A percentile compares a stretch with the other conserved stretches of the same genome.
These are phyloP conservation scores for Tolypocladium tropicale DNA, from an alignment of 2,329 filamentous ascomycete species.

Conservation along the genomic window DNA sequence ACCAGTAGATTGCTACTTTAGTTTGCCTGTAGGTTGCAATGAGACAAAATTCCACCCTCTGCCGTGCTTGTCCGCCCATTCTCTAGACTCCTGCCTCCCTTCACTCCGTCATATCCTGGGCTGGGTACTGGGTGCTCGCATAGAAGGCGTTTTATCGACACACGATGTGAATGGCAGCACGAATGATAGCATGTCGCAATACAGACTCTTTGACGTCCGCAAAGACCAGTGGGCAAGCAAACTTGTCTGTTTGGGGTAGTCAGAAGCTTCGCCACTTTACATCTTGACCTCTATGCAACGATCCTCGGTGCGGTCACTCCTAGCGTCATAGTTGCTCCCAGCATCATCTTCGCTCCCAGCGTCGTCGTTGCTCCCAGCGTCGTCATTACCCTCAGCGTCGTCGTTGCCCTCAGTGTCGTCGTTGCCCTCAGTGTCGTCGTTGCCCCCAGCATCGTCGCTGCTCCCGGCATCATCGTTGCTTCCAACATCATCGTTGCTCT, in stretches of 20 bases:
- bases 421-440: too few relatives aligned
- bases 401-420: too few relatives aligned
- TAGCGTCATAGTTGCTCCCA: conserved; percentile 1
- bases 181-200: background rate
- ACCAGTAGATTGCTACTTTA: conserved; percentile 6
- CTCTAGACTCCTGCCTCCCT: background rate
- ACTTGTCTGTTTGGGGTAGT: too few relatives aligned
- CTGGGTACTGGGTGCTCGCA: background rate
- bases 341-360: too few relatives aligned
- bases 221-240: too few relatives aligned
- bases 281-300: conserved; percentile 1
- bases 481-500: conserved; percentile 1
- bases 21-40: conserved; percentile 9
- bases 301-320: background rate
- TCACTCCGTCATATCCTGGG: background rate
- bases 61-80: background rate
- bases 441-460: too few relatives aligned
- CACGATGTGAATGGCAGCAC: background rate
- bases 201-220: too few relatives aligned
- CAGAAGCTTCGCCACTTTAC: background rate
- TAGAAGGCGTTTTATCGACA: background rate
- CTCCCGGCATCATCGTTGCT: too few relatives aligned
- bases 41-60: conserved; percentile 9
- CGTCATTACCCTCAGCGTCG: too few relatives aligned
- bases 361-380: too few relatives aligned